A percentile compares a stretch with the other conserved stretches of the same genome.
Conservation (phyloP, 2,329 filamentous ascomycete genomes). For the Emergomyces pasteurianus region DNA sequence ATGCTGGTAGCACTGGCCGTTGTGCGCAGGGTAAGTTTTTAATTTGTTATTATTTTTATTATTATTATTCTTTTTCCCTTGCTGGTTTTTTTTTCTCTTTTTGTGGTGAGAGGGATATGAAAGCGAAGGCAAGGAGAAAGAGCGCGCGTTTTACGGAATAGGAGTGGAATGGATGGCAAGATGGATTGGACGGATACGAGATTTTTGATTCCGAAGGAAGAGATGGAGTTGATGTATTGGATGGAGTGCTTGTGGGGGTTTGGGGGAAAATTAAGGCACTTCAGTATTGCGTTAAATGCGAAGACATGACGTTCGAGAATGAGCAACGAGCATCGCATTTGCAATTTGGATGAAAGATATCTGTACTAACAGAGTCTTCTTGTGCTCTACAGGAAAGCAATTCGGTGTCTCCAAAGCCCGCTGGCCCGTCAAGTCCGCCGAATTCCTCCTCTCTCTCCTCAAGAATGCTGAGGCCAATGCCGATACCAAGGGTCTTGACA, state of each 20-base stretch:
- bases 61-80: no score
- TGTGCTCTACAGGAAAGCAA: constrained; percentile 65
- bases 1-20: constrained; percentile 89
- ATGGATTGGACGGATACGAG: not conserved
- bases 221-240: not conserved
- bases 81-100: not conserved
- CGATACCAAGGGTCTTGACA: constrained; percentile 94
- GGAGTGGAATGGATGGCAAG: not conserved
- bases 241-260: not conserved
- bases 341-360: not conserved
- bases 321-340: not conserved
- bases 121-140: constrained; percentile 1
- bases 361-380: constrained; percentile 12
- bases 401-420: constrained; percentile 96
- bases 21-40: constrained; percentile 94
- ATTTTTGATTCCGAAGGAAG: not conserved
- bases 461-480: constrained; percentile 97
- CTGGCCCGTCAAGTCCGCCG: constrained; percentile 98
- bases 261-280: not conserved
- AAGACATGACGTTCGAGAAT: not conserved
- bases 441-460: constrained; percentile 93
- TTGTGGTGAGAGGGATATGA: constrained; percentile 5
- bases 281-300: no score
- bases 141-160: not conserved
- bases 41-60: no score